Conservation (phyloP, 495 filamentous ascomycete species). For the Rhypophila decipiens region DNA sequence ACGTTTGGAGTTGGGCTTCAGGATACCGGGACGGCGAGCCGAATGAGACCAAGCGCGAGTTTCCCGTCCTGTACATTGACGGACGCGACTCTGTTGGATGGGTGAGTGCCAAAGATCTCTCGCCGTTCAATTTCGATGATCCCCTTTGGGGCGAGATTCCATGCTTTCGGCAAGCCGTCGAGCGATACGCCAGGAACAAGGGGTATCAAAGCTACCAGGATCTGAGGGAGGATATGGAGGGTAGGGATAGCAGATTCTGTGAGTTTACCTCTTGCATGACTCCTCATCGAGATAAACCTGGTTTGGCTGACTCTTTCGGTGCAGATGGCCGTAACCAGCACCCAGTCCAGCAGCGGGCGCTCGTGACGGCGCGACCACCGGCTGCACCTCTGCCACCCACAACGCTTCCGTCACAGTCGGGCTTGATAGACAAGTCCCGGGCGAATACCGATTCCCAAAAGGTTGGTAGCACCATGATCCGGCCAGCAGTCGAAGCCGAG, state of each 20-base stretch:
- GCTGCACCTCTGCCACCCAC: too few species aligned
- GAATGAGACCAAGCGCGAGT: slow-evolving; percentile 27
- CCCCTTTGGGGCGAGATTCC: slow-evolving; percentile 10
- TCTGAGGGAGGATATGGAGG: background rate
- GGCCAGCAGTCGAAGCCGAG: slow-evolving; percentile 4
- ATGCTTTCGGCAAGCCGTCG: slow-evolving; percentile 8
- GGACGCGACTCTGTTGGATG: slow-evolving; percentile 19
- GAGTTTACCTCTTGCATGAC: too few species aligned
- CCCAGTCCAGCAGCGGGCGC: background rate
- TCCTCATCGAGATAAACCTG: too few species aligned
- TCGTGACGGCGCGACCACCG: too few species aligned
- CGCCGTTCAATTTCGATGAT: slow-evolving; percentile 19
- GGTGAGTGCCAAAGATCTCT: slow-evolving; percentile 17
- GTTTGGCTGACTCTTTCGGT: too few species aligned
- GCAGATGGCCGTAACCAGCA: too few species aligned
- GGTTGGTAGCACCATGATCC: background rate
- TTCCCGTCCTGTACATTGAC: slow-evolving; percentile 40
- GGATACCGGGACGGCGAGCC: slow-evolving; percentile 34
- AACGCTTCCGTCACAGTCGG: background rate
- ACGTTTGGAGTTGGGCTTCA: slow-evolving; percentile 33
- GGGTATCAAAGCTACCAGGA: slow-evolving; percentile 5
- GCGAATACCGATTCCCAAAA: background rate
- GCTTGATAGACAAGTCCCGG: background rate
- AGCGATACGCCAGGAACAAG: slow-evolving; percentile 8
- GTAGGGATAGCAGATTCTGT: background rate